These are phyloP conservation scores for Dryas alaskensis DNA, from an alignment of 306 rosid species.

Conservation along the genomic window DNA sequence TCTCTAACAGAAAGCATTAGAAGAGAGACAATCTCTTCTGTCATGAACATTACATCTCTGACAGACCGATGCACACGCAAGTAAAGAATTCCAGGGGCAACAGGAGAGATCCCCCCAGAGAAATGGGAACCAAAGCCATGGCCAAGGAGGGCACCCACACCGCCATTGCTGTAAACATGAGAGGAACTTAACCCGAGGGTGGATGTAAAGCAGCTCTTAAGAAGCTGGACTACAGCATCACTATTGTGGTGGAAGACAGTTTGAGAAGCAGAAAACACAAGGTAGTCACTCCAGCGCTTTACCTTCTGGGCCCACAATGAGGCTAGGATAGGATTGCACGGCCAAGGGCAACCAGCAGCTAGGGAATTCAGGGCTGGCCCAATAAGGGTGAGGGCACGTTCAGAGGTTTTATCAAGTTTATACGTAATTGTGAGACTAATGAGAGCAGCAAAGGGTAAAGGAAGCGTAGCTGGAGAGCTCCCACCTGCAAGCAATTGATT, in stretches of 20 bases:
- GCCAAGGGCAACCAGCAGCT: conserved; percentile 91
- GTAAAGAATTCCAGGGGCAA: conserved; percentile 91
- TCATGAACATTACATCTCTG: conserved; percentile 64
- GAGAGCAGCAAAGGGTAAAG: conserved; percentile 93
- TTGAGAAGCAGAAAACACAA: conserved; percentile 69
- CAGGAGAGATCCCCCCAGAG: conserved; percentile 66
- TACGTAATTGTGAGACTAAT: conserved; percentile 79
- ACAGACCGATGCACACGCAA: conserved; percentile 66
- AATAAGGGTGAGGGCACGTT: conserved; percentile 56
- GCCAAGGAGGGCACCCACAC: conserved; percentile 83
- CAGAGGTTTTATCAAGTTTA: conserved; percentile 69
- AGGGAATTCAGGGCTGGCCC: conserved; percentile 65
- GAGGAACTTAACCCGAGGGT: conserved; percentile 68
- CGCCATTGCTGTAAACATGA: conserved; percentile 46
- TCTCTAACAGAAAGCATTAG: conserved; percentile 71
- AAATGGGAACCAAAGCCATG: conserved; percentile 62
- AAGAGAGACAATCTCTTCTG: conserved; percentile 70
- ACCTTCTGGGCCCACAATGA: conserved; percentile 85
- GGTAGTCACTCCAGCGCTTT: conserved; percentile 78
- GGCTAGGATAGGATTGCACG: conserved; percentile 70
- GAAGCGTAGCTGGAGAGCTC: conserved; percentile 68
- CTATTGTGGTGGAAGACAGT: conserved; percentile 81
- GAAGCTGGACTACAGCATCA: conserved; percentile 92
- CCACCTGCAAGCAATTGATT: conserved; percentile 59
- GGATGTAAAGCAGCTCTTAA: conserved; percentile 79